These are phyloP conservation scores for Durotheca rogersii DNA, from an alignment of 495 filamentous ascomycete genomes.

Conservation along the genomic window DNA sequence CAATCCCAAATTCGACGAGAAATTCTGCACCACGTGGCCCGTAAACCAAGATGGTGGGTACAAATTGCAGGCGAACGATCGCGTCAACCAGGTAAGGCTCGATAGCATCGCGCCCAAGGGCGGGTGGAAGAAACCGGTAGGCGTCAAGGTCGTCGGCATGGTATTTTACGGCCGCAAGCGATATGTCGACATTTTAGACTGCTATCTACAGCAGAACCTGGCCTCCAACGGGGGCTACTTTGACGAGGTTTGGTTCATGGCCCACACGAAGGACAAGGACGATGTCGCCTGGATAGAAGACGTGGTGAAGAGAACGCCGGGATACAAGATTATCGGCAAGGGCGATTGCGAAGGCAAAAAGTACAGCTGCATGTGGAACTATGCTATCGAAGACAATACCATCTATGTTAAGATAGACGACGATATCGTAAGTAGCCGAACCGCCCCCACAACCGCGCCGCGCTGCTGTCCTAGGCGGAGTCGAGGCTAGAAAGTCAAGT, in stretches of 20 bases:
- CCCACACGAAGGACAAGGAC: conserved; percentile 45
- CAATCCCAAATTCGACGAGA: conserved; percentile 6
- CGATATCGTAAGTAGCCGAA: conserved; percentile 42
- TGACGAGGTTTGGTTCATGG: conserved; percentile 57
- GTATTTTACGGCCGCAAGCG: conserved; percentile 50
- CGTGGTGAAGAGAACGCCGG: conserved; percentile 30
- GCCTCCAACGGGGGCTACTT: conserved; percentile 53
- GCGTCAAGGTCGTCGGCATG: conserved; percentile 49
- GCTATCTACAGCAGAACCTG: conserved; percentile 58
- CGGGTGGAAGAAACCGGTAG: conserved; percentile 42
- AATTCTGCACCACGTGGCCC: conserved; percentile 36
- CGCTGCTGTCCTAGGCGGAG: too few species aligned
- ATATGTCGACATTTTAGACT: conserved; percentile 52
- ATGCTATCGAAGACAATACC: conserved; percentile 39
- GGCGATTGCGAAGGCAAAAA: conserved; percentile 33
- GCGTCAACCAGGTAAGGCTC: conserved; percentile 14
- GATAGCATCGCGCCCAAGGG: conserved; percentile 28
- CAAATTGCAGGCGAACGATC: conserved; percentile 9
- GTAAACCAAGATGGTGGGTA: conserved; percentile 25
- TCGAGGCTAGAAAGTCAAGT: not conserved
- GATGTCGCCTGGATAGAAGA: conserved; percentile 51
- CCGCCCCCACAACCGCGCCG: not conserved
- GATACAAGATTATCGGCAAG: conserved; percentile 29
- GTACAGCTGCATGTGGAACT: conserved; percentile 40
- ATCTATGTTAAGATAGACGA: conserved; percentile 60